phyloP scores from a whole-genome alignment of 176 grass and related monocot species.

The Thalia dealbata region DNA sequence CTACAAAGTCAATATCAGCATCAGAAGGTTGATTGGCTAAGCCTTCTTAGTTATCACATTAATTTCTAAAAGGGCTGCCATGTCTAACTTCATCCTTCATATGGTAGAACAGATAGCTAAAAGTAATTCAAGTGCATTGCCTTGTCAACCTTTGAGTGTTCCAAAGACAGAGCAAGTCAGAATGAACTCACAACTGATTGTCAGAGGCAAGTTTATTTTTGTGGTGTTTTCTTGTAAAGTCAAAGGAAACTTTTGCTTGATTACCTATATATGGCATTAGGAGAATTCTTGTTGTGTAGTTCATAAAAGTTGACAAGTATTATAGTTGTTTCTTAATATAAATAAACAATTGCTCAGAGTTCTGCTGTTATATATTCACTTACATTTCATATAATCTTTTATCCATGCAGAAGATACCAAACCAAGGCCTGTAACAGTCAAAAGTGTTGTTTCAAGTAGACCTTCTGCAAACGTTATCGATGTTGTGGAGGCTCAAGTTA shows the following conservation, averaged over 20 bases:
- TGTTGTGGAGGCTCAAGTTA: slow-evolving; percentile 23
- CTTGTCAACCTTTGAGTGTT: slow-evolving; percentile 21
- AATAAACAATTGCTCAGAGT: not conserved
- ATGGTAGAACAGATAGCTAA: slow-evolving; percentile 49
- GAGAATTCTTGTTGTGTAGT: not conserved
- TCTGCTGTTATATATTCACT: not conserved
- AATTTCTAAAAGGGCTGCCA: slow-evolving; percentile 11
- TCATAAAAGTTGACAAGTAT: not conserved
- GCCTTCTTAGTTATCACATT: slow-evolving; percentile 12
- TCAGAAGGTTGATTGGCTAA: slow-evolving; percentile 38
- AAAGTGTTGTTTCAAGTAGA: slow-evolving; percentile 28
- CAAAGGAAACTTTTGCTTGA: not conserved
- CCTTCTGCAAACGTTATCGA: slow-evolving; percentile 27
- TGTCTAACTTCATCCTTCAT: slow-evolving; percentile 35
- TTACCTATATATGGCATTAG: slow-evolving; percentile 1
- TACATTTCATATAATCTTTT: slow-evolving; percentile 12
- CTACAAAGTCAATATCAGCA: slow-evolving; percentile 27
- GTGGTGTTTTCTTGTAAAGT: not conserved
- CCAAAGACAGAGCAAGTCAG: slow-evolving; percentile 16
- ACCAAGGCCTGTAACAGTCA: slow-evolving; percentile 9
- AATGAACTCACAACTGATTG: slow-evolving; percentile 27
- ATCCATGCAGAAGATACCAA: slow-evolving; percentile 33
- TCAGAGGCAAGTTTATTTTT: slow-evolving; percentile 28
- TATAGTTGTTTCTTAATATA: not conserved
- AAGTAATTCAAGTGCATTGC: slow-evolving; percentile 24